These are phyloP conservation scores for Geum urbanum DNA, from an alignment of 306 rosid genomes.

Conservation along the genomic window DNA sequence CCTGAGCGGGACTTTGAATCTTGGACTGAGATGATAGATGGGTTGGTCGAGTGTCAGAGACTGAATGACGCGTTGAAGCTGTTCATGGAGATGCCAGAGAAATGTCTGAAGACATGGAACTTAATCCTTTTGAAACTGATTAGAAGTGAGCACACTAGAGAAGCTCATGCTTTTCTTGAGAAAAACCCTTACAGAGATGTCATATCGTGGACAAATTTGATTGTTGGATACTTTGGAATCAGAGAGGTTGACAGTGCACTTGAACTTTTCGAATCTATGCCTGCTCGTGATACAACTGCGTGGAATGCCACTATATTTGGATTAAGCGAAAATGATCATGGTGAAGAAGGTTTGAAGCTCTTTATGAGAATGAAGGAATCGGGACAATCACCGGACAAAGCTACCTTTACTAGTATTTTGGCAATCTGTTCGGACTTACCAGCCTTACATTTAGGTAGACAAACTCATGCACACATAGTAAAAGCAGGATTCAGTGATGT, in stretches of 20 bases:
- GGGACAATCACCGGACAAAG: conserved; percentile 37
- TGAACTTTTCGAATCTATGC: conserved; percentile 32
- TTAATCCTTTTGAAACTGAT: conserved; percentile 30
- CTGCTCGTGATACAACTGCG: conserved; percentile 33
- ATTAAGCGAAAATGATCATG: conserved; percentile 39
- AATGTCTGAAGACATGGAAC: conserved; percentile 42
- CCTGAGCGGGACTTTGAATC: conserved; percentile 37
- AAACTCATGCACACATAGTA: conserved; percentile 35
- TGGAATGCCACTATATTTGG: conserved; percentile 55
- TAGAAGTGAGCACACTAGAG: conserved; percentile 37
- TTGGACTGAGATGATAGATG: conserved; percentile 38
- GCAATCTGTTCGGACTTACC: conserved; percentile 46
- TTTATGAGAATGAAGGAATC: conserved; percentile 42
- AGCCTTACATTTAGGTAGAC: conserved; percentile 39
- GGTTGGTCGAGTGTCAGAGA: conserved; percentile 33
- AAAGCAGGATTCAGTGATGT: conserved; percentile 35
- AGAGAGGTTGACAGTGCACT: conserved; percentile 37
- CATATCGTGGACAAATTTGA: conserved; percentile 46
- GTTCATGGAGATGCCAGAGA: conserved; percentile 48
- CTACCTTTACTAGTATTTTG: conserved; percentile 45
- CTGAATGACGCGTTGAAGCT: conserved; percentile 39
- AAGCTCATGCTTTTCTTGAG: conserved; percentile 43
- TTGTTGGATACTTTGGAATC: conserved; percentile 45
- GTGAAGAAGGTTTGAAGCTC: conserved; percentile 49
- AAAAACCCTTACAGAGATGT: conserved; percentile 39